Conservation (phyloP, 2,329 filamentous ascomycete genomes). For the Venturiaceae sp. region DNA sequence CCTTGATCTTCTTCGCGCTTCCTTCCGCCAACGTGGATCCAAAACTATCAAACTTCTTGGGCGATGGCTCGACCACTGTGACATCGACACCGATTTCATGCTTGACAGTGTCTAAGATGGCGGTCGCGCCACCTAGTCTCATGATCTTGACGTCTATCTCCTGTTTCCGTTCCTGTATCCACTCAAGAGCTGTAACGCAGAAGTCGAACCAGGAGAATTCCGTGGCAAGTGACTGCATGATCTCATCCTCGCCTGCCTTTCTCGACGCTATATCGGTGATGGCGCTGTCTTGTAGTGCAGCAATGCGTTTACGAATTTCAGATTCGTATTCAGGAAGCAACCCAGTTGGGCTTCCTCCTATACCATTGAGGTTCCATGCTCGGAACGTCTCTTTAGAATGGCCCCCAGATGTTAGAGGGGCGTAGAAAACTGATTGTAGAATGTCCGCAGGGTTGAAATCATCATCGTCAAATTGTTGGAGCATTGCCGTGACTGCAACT, state of each 20-base stretch:
- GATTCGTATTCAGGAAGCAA: slow-evolving; percentile 26
- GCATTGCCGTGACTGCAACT: slow-evolving; percentile 35
- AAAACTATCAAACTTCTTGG: not conserved
- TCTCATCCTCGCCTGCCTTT: slow-evolving; percentile 21
- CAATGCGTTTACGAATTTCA: slow-evolving; percentile 26
- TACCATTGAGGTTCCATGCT: slow-evolving; percentile 23
- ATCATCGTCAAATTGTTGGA: slow-evolving; percentile 19
- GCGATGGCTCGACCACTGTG: not conserved
- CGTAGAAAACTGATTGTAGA: slow-evolving; percentile 29
- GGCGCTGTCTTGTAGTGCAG: slow-evolving; percentile 26
- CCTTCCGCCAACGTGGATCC: not conserved
- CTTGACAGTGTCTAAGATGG: not conserved
- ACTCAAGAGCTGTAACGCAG: slow-evolving; percentile 32
- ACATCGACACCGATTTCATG: slow-evolving; percentile 1
- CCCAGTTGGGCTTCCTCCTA: slow-evolving; percentile 27
- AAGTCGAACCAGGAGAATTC: slow-evolving; percentile 42
- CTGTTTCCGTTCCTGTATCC: slow-evolving; percentile 33
- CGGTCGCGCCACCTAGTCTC: slow-evolving; percentile 24
- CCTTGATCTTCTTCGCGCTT: not conserved
- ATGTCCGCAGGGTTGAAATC: slow-evolving; percentile 26
- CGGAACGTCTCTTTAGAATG: slow-evolving; percentile 14
- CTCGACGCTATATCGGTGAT: slow-evolving; percentile 20
- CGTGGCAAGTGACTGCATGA: slow-evolving; percentile 33
- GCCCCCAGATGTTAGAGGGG: slow-evolving; percentile 9
- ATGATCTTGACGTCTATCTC: slow-evolving; percentile 36